These are phyloP conservation scores for Ophiostoma angusticollis DNA, from an alignment of 2,329 filamentous ascomycete genomes.

Conservation along the genomic window DNA sequence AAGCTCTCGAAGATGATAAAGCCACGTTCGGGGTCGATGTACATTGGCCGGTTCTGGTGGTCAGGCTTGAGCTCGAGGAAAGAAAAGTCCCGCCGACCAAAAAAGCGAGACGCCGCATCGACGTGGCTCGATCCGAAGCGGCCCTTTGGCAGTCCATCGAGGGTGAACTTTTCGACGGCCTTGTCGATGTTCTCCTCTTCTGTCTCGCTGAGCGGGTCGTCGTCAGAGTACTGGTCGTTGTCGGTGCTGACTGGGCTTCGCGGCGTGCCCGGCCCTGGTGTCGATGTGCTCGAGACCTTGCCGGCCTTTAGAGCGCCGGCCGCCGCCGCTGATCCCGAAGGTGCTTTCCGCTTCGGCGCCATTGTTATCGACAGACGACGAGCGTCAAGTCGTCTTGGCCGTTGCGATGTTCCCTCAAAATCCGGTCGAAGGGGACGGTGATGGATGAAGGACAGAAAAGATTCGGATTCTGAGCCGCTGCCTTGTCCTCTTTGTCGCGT, in stretches of 20 bases:
- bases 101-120: constrained; percentile 21
- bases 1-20: constrained; percentile 92
- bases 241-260: constrained; percentile 40
- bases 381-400: too few relatives aligned
- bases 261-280: constrained; percentile 47
- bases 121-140: constrained; percentile 5
- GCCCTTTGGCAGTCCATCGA: constrained; percentile 23
- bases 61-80: constrained; percentile 74
- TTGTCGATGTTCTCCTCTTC: constrained; percentile 42
- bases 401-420: too few relatives aligned
- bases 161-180: constrained; percentile 48
- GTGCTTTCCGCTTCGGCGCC: constrained; percentile 61
- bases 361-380: constrained; percentile 37
- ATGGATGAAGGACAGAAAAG: neutral
- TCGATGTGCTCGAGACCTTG: constrained; percentile 44
- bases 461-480: too few relatives aligned
- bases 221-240: constrained; percentile 41
- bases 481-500: too few relatives aligned
- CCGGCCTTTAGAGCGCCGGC: constrained; percentile 38
- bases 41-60: constrained; percentile 78
- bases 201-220: constrained; percentile 37
- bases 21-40: constrained; percentile 79
- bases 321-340: constrained; percentile 24
- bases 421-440: neutral
- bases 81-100: constrained; percentile 54